phyloP scores from a whole-genome alignment of 164 flowering plant genomes.

The Vitis rupestris region DNA sequence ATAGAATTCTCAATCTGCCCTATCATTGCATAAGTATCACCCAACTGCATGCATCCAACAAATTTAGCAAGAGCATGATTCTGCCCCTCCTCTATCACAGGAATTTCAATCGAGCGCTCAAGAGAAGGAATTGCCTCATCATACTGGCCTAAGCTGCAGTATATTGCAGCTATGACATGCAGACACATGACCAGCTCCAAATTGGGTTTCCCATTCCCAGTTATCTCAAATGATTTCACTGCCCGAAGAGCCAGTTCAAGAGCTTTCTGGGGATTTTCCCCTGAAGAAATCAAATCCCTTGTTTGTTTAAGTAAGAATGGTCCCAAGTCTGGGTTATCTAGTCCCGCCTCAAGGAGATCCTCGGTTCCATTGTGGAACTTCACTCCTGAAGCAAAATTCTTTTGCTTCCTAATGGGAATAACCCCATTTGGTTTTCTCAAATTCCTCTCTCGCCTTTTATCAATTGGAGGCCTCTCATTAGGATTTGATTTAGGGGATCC shows the following conservation, averaged over 20 bases:
- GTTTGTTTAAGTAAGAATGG: conserved; percentile 43
- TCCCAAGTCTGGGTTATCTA: conserved; percentile 35
- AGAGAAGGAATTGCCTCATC: conserved; percentile 48
- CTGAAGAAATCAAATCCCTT: conserved; percentile 35
- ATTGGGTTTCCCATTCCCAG: conserved; percentile 27
- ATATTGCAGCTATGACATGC: conserved; percentile 45
- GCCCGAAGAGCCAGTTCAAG: conserved; percentile 44
- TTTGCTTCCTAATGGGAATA: conserved; percentile 20
- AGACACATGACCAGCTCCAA: conserved; percentile 49
- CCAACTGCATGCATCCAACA: conserved; percentile 64
- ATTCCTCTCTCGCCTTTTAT: conserved; percentile 15
- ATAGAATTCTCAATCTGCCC: conserved; percentile 59
- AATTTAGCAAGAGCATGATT: conserved; percentile 58
- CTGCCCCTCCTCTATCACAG: conserved; percentile 39
- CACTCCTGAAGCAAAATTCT: conserved; percentile 7
- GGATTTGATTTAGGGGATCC: conserved; percentile 20
- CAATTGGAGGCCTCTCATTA: conserved; percentile 14
- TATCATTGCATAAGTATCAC: conserved; percentile 55
- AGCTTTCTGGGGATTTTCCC: conserved; percentile 37
- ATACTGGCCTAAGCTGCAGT: conserved; percentile 37
- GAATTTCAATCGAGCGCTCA: conserved; percentile 50
- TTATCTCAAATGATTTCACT: conserved; percentile 37
- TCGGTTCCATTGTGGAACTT: conserved; percentile 17
- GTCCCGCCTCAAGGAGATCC: conserved; percentile 15
- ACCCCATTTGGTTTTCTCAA: conserved; percentile 10